Conservation (phyloP, 768 basidiomycete species). For the Pseudohyphozyma bogoriensis region DNA sequence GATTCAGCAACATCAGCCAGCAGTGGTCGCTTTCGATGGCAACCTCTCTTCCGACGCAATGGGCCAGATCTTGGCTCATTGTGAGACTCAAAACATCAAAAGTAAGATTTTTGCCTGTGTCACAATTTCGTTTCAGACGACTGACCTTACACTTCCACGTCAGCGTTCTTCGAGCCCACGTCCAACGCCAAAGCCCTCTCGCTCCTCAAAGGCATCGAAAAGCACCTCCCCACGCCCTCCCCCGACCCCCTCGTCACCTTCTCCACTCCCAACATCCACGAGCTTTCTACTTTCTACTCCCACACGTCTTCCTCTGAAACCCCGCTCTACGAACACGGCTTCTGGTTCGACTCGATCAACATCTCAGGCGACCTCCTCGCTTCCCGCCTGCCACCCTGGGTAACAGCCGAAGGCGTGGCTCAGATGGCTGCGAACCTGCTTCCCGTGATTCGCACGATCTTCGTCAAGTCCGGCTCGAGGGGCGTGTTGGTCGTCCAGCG, state of each 20-base stretch:
- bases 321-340: conserved; percentile 57
- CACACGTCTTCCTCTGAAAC: conserved; percentile 45
- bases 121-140: neutral
- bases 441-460: conserved; percentile 70
- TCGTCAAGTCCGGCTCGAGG: conserved; percentile 71
- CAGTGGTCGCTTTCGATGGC: conserved; percentile 61
- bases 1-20: conserved; percentile 48
- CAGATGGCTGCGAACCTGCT: conserved; percentile 74
- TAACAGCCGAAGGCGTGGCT: conserved; percentile 58
- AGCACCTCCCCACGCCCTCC: conserved; percentile 10
- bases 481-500: conserved; percentile 34
- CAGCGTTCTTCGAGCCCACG: conserved; percentile 88
- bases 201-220: conserved; percentile 52
- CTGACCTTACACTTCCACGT: conserved; percentile 14
- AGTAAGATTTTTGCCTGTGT: neutral
- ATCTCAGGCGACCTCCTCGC: conserved; percentile 40
- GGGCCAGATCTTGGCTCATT: conserved; percentile 7
- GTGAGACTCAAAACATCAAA: no score
- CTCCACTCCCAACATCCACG: conserved; percentile 74
- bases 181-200: conserved; percentile 67
- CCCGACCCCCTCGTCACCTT: conserved; percentile 47
- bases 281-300: conserved; percentile 48
- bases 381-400: conserved; percentile 46
- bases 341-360: conserved; percentile 47
- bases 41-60: conserved; percentile 47